Conservation (phyloP, 768 basidiomycete genomes). For the Lactifluus piperatus region DNA sequence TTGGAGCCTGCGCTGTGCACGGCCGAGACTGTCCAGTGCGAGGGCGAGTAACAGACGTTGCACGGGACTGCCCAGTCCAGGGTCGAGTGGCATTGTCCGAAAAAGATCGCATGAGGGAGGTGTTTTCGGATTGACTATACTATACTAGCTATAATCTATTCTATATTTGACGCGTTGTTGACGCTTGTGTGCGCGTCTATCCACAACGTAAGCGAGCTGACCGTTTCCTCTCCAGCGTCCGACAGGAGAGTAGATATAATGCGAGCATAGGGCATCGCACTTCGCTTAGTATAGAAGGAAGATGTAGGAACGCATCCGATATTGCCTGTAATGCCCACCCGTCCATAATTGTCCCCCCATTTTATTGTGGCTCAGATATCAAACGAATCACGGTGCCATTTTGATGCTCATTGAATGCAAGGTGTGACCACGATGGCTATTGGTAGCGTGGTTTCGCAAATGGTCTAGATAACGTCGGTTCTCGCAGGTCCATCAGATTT, state of each 20-base stretch:
- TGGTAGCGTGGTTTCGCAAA: background rate
- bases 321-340: background rate
- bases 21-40: conserved; percentile 41
- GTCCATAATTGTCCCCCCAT: background rate
- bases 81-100: conserved; percentile 33
- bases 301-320: background rate
- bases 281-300: background rate
- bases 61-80: conserved; percentile 48
- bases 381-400: background rate
- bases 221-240: background rate
- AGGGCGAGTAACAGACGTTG: conserved; percentile 22
- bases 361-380: background rate
- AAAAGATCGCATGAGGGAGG: conserved; percentile 18
- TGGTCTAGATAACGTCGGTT: background rate
- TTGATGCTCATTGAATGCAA: background rate
- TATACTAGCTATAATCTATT: no score
- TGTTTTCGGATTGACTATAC: background rate
- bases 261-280: background rate
- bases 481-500: background rate
- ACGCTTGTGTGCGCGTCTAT: background rate
- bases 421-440: background rate
- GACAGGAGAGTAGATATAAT: background rate
- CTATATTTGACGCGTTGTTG: background rate
- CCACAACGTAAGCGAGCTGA: background rate
- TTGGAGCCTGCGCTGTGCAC: conserved; percentile 44